These are phyloP conservation scores for Suillus discolor DNA, from an alignment of 768 basidiomycete genomes.

Conservation along the genomic window DNA sequence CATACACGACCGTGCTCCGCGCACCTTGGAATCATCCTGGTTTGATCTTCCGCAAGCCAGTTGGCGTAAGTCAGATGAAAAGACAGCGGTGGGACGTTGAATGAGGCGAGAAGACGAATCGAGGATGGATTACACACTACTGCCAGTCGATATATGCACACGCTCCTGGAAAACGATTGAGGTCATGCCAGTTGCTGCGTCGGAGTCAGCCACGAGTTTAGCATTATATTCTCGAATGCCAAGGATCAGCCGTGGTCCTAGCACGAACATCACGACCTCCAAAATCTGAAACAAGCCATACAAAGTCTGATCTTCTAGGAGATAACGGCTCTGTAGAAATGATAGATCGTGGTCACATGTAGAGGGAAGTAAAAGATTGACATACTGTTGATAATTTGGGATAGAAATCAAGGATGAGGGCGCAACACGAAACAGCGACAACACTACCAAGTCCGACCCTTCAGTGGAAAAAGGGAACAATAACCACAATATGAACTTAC, in stretches of 20 bases:
- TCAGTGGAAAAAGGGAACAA: neutral
- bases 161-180: neutral
- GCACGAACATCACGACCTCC: neutral
- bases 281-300: neutral
- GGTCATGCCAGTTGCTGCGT: neutral
- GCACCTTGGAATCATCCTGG: no score
- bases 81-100: no score
- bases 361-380: neutral
- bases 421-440: neutral
- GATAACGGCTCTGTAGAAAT: neutral
- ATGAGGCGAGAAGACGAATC: no score
- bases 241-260: neutral
- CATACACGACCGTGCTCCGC: no score
- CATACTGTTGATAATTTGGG: neutral
- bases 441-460: neutral
- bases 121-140: neutral
- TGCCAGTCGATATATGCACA: neutral
- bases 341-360: neutral
- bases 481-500: no score
- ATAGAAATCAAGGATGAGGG: neutral
- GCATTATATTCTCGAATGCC: neutral
- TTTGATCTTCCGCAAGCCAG: no score
- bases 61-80: no score
- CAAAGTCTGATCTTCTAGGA: neutral
- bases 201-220: neutral